Conservation (phyloP, 169 alveolate genomes). For the Plasmodium reichenowi region DNA sequence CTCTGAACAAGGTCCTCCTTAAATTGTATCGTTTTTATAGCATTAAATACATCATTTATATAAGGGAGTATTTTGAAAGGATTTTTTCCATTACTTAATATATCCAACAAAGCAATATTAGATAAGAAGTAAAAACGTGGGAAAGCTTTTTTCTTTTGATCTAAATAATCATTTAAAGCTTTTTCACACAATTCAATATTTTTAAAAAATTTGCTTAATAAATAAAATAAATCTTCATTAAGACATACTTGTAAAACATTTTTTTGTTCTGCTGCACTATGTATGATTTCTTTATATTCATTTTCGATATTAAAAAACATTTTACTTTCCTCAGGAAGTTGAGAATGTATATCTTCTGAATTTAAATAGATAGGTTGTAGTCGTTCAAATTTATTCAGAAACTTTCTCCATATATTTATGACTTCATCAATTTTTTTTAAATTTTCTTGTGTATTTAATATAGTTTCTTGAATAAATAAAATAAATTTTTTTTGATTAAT, state of each 20-base stretch:
- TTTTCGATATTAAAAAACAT: conserved; percentile 93
- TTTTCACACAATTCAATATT: conserved; percentile 95
- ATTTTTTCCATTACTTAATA: conserved; percentile 95
- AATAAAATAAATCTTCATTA: conserved; percentile 93
- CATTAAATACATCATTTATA: conserved; percentile 57
- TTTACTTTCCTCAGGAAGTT: conserved; percentile 96
- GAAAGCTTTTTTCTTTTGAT: conserved; percentile 95
- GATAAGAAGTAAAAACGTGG: conserved; percentile 98
- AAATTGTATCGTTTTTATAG: conserved; percentile 56
- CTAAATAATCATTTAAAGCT: conserved; percentile 95
- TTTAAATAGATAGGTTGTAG: conserved; percentile 95
- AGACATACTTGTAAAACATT: conserved; percentile 93
- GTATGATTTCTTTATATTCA: conserved; percentile 95
- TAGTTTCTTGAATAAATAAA: conserved; percentile 91
- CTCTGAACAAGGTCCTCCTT: background rate
- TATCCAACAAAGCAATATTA: conserved; percentile 95
- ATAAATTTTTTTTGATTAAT: conserved; percentile 88
- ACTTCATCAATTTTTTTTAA: conserved; percentile 94
- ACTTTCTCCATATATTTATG: conserved; percentile 94
- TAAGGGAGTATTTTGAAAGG: conserved; percentile 87
- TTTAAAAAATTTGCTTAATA: conserved; percentile 88
- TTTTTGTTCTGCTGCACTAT: conserved; percentile 92
- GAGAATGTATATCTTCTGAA: conserved; percentile 96
- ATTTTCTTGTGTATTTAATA: conserved; percentile 90
- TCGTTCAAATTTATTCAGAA: conserved; percentile 95